Evolutionary conservation across 257 asterid genomes (phyloP), one percentile per base, ranked within the genome.

Genomic region (Penstemon davidsonii): DNA sequence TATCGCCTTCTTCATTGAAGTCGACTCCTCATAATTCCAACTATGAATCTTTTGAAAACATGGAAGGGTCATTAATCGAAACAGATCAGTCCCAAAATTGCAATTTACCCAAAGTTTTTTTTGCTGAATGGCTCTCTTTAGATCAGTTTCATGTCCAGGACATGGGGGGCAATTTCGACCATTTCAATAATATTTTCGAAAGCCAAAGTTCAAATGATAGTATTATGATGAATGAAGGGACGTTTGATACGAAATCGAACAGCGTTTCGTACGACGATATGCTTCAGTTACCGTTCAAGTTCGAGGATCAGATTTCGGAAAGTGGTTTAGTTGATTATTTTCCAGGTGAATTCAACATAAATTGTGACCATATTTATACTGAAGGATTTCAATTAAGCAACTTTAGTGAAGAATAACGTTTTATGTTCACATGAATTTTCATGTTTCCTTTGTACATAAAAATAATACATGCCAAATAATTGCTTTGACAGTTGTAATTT

Each of bases 121-220:
- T 92, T 55, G 75, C 98, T 2, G 98, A 92, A 69, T 92, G 98
- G 98, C 76, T 92, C 8, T 76, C 80, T 8, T 60, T 74, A 0
- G 94, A 92, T 68, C 77, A 76, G 50, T 81, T 81, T 63, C 75
- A 70, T 18, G 65, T 68, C 15, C 81, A 67, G 50, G 72, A 43
- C 62, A n/a, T 54, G 0, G 76, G 51, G 52, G 45, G n/a, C 25
- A 52, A 72, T 13, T 46, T 61, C 12, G 62, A 36, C 64, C 2
- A 25, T 25, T 72, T 75, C 37, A 73, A 59, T 10, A 44, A 13
- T 46, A 47, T 55, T 47, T 49, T 62, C 15, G 72, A 68, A 7
- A 38, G 47, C 19, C 37, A 83, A 4, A 75, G 70, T 41, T 71
- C 80, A 45, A 64, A 71, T 78, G 73, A 73, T 4, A 67, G 70